Conservation (phyloP, 192 early-diverging fungal genomes). For the Mycoemilia scoparia region DNA sequence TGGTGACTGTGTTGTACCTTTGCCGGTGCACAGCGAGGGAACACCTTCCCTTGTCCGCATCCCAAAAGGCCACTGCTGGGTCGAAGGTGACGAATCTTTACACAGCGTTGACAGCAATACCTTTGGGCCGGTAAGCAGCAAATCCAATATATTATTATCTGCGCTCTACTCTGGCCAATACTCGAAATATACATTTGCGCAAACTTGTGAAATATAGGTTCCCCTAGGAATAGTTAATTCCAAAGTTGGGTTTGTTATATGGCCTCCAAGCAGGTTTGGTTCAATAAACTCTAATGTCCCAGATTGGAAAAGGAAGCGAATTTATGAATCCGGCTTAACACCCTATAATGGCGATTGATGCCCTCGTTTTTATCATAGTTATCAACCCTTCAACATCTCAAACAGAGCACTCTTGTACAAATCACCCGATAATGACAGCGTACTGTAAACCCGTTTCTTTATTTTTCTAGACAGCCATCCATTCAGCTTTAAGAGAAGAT, state of each 20-base stretch:
- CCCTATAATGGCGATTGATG: too few species aligned
- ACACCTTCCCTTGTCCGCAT: slow-evolving; percentile 30
- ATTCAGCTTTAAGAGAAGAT: too few species aligned
- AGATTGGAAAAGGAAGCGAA: slow-evolving; percentile 18
- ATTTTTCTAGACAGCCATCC: too few species aligned
- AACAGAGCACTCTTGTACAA: too few species aligned
- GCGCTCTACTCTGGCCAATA: neutral
- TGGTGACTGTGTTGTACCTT: slow-evolving; percentile 43
- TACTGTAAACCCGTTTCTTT: too few species aligned
- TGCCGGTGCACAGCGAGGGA: too few species aligned
- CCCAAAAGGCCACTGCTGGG: slow-evolving; percentile 67
- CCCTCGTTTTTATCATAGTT: too few species aligned
- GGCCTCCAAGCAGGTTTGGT: slow-evolving; percentile 48
- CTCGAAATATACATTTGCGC: neutral
- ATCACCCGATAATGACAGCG: too few species aligned
- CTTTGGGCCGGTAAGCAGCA: slow-evolving; percentile 59
- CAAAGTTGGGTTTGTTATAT: slow-evolving; percentile 39
- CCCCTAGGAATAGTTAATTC: slow-evolving; percentile 48
- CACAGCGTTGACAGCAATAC: slow-evolving; percentile 64
- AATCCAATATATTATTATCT: slow-evolving; percentile 2
- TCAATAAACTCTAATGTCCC: slow-evolving; percentile 19
- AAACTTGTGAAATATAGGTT: too few species aligned
- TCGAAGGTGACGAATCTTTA: slow-evolving; percentile 72
- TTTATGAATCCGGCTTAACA: too few species aligned
- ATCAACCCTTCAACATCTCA: too few species aligned